These are phyloP conservation scores for Clarireedia sp. DNA, from an alignment of 2,329 filamentous ascomycete species.

Conservation along the genomic window DNA sequence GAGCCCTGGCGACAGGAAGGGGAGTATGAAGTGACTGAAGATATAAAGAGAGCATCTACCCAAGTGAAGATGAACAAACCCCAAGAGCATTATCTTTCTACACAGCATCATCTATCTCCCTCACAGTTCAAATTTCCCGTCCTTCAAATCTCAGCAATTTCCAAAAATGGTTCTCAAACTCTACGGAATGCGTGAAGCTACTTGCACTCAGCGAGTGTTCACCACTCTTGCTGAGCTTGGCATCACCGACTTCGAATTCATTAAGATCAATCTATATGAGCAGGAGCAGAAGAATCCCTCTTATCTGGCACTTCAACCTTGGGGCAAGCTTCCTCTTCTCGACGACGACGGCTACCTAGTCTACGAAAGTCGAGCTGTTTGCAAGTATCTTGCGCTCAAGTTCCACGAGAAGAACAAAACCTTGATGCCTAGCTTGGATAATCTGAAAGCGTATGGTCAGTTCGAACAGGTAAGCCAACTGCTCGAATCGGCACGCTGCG, in stretches of 20 bases:
- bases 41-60: no score
- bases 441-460: slow-evolving; percentile 21
- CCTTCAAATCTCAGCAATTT: not conserved
- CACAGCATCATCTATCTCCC: not conserved
- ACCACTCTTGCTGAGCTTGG: slow-evolving; percentile 27
- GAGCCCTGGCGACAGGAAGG: no score
- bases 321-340: slow-evolving; percentile 31
- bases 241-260: slow-evolving; percentile 24
- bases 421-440: slow-evolving; percentile 19
- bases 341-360: slow-evolving; percentile 30
- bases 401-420: slow-evolving; percentile 26
- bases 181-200: slow-evolving; percentile 24
- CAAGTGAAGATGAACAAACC: not conserved
- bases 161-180: slow-evolving; percentile 29
- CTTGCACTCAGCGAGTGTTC: slow-evolving; percentile 26
- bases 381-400: slow-evolving; percentile 25
- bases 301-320: slow-evolving; percentile 26
- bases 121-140: not conserved
- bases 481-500: no score
- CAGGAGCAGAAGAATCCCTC: slow-evolving; percentile 23
- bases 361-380: slow-evolving; percentile 26
- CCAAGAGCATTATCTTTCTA: not conserved
- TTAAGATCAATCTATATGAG: slow-evolving; percentile 20
- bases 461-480: slow-evolving; percentile 11
- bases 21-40: no score